Conservation (phyloP, 495 filamentous ascomycete species). For the Rostrohypoxylon terebratum region DNA sequence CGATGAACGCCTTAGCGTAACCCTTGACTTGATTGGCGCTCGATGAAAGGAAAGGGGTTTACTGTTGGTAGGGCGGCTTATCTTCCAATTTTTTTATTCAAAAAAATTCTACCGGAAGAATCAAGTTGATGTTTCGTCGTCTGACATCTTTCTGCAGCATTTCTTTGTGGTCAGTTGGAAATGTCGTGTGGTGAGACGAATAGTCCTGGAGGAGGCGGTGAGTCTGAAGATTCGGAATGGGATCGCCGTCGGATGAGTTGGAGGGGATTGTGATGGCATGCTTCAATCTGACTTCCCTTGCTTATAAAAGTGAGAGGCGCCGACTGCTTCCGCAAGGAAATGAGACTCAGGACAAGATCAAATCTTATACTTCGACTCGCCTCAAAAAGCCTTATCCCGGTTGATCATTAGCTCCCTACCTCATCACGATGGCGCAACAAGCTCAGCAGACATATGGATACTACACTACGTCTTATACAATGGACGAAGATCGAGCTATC, state of each 20-base stretch:
- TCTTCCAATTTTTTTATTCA: not conserved
- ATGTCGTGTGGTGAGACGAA: constrained; percentile 30
- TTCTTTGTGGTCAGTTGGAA: constrained; percentile 26
- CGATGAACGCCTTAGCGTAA: constrained; percentile 4
- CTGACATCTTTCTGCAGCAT: not conserved
- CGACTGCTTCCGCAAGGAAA: not conserved
- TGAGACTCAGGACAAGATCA: not conserved
- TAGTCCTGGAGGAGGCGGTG: constrained; percentile 20
- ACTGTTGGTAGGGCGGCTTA: not conserved
- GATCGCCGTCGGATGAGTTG: constrained; percentile 6
- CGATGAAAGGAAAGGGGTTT: not conserved
- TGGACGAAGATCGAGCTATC: constrained; percentile 39
- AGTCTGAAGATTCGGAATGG: constrained; percentile 19
- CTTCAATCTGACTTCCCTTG: not conserved
- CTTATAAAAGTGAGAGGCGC: constrained; percentile 16
- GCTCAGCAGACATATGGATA: constrained; percentile 28
- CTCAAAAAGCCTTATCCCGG: not conserved
- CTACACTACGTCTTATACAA: constrained; percentile 15
- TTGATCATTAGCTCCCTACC: not conserved
- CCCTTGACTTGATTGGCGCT: constrained; percentile 19
- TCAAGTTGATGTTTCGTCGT: constrained; percentile 13
- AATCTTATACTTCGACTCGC: no score
- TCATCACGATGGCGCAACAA: constrained; percentile 28
- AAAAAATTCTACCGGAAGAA: constrained; percentile 3
- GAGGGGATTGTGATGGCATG: not conserved